Conservation (phyloP, 2,329 filamentous ascomycete genomes). For the Scleromitrula shiraiana region DNA sequence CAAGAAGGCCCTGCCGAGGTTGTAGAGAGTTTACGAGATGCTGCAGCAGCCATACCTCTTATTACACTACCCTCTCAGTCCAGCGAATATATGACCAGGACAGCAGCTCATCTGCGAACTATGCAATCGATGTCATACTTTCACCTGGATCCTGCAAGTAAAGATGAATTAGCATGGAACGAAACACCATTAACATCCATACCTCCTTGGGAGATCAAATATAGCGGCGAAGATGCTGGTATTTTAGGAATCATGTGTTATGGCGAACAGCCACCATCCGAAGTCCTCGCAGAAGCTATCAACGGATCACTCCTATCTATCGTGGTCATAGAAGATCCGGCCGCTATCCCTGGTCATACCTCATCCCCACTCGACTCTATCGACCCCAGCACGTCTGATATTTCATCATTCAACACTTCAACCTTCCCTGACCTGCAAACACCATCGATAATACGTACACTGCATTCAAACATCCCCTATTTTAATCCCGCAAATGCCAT, state of each 20-base stretch:
- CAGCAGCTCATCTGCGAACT: conserved; percentile 55
- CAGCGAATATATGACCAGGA: conserved; percentile 47
- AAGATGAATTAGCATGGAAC: conserved; percentile 36
- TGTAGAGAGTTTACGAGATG: conserved; percentile 42
- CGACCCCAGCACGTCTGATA: background rate
- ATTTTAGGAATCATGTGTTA: conserved; percentile 62
- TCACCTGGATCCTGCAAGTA: conserved; percentile 38
- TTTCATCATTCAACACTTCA: background rate
- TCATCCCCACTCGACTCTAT: background rate
- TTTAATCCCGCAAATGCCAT: conserved; percentile 47
- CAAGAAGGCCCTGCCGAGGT: conserved; percentile 51
- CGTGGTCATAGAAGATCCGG: conserved; percentile 47
- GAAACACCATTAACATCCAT: conserved; percentile 46
- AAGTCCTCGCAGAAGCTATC: conserved; percentile 55
- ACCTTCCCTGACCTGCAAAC: conserved; percentile 9
- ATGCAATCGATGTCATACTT: conserved; percentile 82
- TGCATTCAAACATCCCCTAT: conserved; percentile 52
- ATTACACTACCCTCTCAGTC: conserved; percentile 51
- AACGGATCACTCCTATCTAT: conserved; percentile 64
- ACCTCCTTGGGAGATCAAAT: conserved; percentile 55
- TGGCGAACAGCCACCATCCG: conserved; percentile 51
- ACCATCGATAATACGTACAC: conserved; percentile 31
- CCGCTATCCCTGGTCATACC: conserved; percentile 38
- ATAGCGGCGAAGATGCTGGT: conserved; percentile 41
- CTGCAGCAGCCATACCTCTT: conserved; percentile 35